Conservation (phyloP, 306 rosid genomes). For the Gleditsia sinensis region DNA sequence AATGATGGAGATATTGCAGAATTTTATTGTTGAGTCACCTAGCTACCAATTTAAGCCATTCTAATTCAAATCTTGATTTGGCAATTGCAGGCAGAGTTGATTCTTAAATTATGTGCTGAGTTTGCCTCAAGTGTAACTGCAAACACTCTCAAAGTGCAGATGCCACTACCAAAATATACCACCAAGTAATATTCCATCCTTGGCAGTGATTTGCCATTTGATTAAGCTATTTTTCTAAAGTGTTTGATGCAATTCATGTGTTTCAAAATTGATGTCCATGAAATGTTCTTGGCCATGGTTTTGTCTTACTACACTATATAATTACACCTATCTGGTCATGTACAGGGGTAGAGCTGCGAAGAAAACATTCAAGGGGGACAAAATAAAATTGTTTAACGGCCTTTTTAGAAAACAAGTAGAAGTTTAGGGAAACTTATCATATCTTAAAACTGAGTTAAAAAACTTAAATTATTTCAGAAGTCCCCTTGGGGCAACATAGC, state of each 20-base stretch:
- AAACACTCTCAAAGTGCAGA: constrained; percentile 71
- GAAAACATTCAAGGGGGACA: constrained; percentile 6
- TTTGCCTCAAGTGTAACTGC: constrained; percentile 77
- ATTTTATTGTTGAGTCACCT: not conserved
- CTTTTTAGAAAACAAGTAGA: not conserved
- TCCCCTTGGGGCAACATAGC: not conserved
- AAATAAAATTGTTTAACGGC: constrained; percentile 8
- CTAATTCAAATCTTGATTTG: constrained; percentile 12
- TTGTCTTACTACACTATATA: not conserved
- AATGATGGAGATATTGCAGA: not conserved
- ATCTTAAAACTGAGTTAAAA: not conserved
- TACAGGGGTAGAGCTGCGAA: not conserved
- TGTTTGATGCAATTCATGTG: constrained; percentile 10
- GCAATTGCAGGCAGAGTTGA: constrained; percentile 70
- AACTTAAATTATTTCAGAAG: not conserved
- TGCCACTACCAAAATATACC: constrained; percentile 84
- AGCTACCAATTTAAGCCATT: not conserved
- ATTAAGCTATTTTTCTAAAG: constrained; percentile 19
- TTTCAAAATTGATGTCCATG: not conserved
- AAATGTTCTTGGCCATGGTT: constrained; percentile 3
- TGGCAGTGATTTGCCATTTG: constrained; percentile 16
- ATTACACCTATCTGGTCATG: not conserved
- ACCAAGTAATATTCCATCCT: constrained; percentile 44
- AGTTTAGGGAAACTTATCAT: not conserved
- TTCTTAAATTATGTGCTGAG: constrained; percentile 75